Conservation (phyloP, 2,329 filamentous ascomycete genomes). For the Fusarium liriodendri region DNA sequence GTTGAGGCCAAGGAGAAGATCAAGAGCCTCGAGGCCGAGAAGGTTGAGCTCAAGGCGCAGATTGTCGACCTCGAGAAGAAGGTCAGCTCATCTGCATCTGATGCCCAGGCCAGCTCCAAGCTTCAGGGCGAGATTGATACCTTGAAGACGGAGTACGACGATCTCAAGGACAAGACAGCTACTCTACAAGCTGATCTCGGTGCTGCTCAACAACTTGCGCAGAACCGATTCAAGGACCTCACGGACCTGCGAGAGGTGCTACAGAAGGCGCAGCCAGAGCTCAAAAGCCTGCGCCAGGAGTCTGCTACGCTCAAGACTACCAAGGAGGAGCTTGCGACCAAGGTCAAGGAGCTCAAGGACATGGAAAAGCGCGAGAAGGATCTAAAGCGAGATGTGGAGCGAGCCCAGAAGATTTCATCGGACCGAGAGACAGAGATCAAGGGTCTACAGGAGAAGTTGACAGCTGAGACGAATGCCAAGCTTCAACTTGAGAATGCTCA, state of each 20-base stretch:
- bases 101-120: constrained; percentile 61
- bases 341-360: constrained; percentile 72
- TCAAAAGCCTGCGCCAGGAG: constrained; percentile 82
- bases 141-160: constrained; percentile 68
- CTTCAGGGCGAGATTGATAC: constrained; percentile 70
- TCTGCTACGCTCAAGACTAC: constrained; percentile 77
- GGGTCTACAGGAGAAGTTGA: constrained; percentile 80
- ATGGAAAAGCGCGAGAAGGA: constrained; percentile 88
- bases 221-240: constrained; percentile 88
- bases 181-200: constrained; percentile 84
- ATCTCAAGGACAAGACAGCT: constrained; percentile 76
- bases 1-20: constrained; percentile 84
- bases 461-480: constrained; percentile 77
- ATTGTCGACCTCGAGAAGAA: constrained; percentile 79
- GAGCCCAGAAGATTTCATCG: constrained; percentile 74
- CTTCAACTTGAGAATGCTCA: constrained; percentile 83
- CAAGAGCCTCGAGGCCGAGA: constrained; percentile 78
- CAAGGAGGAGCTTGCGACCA: constrained; percentile 77
- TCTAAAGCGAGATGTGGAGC: constrained; percentile 77
- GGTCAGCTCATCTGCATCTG: constrained; percentile 57
- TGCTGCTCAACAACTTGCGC: constrained; percentile 86
- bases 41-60: constrained; percentile 68
- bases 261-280: constrained; percentile 87
- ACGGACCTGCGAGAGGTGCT: constrained; percentile 82
- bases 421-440: constrained; percentile 85